Percentiles rank a stretch among this genome's conserved stretches.
phyloP scores from a whole-genome alignment of 768 basidiomycete genomes.

The Termitomyces sp. region DNA sequence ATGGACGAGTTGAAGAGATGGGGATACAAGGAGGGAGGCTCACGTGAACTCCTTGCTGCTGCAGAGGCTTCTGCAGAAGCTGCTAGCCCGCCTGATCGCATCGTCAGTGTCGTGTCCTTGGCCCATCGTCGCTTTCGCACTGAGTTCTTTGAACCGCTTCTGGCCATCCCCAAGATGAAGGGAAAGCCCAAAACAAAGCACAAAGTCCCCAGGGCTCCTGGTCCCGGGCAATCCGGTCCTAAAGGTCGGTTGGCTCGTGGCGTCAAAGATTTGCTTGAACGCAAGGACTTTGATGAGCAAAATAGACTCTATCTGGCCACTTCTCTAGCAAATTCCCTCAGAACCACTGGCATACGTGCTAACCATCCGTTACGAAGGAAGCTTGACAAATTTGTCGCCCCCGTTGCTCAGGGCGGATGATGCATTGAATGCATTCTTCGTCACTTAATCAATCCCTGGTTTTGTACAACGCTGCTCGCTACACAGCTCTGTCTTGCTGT shows the following conservation, averaged over 20 bases:
- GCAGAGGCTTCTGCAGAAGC: conserved; percentile 74
- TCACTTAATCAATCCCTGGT: not conserved
- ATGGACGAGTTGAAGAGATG: conserved; percentile 63
- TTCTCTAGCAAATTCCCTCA: conserved; percentile 46
- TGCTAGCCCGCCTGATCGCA: conserved; percentile 59
- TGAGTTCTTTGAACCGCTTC: conserved; percentile 65
- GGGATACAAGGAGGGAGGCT: conserved; percentile 54
- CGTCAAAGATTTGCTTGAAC: conserved; percentile 58
- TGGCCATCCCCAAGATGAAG: conserved; percentile 62
- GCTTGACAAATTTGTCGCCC: conserved; percentile 49
- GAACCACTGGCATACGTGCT: conserved; percentile 47
- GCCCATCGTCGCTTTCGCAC: conserved; percentile 68
- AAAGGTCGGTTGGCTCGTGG: conserved; percentile 67
- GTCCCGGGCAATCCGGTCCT: conserved; percentile 38
- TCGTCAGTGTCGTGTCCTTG: conserved; percentile 58
- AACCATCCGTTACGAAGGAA: conserved; percentile 68
- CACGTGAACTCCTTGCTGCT: conserved; percentile 38
- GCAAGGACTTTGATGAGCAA: conserved; percentile 37
- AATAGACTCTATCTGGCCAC: conserved; percentile 40
- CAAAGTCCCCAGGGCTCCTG: conserved; percentile 38
- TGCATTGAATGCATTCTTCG: not conserved
- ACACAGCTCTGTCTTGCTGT: not conserved
- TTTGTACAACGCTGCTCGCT: not conserved
- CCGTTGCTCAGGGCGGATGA: conserved; percentile 10
- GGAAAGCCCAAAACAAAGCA: conserved; percentile 46